Conservation (phyloP, 2,329 filamentous ascomycete species). For the Trichoderma brevicompactum region DNA sequence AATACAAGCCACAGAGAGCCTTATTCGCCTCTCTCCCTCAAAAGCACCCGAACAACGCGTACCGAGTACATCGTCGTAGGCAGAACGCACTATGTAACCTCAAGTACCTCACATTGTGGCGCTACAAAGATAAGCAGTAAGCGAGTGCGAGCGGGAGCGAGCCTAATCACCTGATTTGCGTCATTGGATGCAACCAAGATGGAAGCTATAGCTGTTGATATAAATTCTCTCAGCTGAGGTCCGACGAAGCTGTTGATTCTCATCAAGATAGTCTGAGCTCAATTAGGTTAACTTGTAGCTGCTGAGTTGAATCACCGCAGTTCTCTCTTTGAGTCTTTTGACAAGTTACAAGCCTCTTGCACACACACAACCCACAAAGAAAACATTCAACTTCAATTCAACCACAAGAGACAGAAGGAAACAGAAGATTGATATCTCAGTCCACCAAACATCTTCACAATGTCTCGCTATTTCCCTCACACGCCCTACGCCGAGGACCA, state of each 20-base stretch:
- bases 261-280: not conserved
- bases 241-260: not conserved
- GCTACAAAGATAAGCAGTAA: not conserved
- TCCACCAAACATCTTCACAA: conserved; percentile 36
- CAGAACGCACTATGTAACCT: not conserved
- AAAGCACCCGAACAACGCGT: not conserved
- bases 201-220: not conserved
- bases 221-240: conserved; percentile 6
- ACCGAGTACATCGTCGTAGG: not conserved
- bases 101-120: not conserved
- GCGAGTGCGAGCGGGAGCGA: conserved; percentile 8
- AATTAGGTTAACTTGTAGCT: not conserved
- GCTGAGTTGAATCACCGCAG: not conserved
- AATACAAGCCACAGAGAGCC: no score
- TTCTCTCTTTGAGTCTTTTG: not conserved
- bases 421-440: no score
- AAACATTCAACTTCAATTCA: not conserved
- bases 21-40: no score
- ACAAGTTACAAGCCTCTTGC: not conserved
- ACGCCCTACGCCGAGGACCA: conserved; percentile 67
- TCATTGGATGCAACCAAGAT: not conserved
- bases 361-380: not conserved
- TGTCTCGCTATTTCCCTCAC: conserved; percentile 62
- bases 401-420: not conserved
- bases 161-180: conserved; percentile 23